Base-by-base conservation (phyloP, 805 yeast genomes). In the Wickerhamiella kazuoi region DNA sequence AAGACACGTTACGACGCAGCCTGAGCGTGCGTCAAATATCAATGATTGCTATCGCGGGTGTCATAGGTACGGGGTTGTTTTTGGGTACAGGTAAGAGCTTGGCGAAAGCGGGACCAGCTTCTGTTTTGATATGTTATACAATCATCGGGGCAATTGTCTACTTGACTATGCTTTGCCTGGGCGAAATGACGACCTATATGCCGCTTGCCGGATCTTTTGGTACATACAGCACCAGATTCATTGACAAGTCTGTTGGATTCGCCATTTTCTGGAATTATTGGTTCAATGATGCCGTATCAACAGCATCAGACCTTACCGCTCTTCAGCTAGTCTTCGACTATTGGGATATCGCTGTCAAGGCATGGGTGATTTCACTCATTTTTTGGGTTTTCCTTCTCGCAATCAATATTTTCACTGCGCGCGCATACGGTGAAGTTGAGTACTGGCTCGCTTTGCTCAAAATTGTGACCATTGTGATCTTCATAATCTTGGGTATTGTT, bases 21-120 rank as follows among this genome's bases (percentile, higher is more conserved):
- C 41, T 55, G 34, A 36, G 55, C 3, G 47, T 50, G 0, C 44
- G 70, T 35, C 84, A 77, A 47, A 70, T 76, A 44, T 68, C 73
- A 44, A 74, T 77, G 72, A 74, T 79, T 49, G 79, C 86, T 23
- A 61, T 79, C 36, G 84, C 82, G 38, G 80, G 84, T 38, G 79
- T 82, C 40, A 74, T 78, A 41, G 90, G 87, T 51, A 78, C 86
- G 14, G 75, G 75, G 30, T 50, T 71, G 32, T 70, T 67, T 47
- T 50, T 69, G 28, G 68, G 72, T 17, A 63, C 71, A 0, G 72
- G 74, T 17, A 63, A 62, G 31, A 61, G 74, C 9, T 57, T 73
- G 38, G 60, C 62, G 21, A 56, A 46, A 9, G 74, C 72, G 35
- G 74, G 75, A 6, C 72, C 74, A 11, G 71, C 68, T 3, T 64